Evolutionary conservation across 2,329 filamentous ascomycete species (phyloP).

Genomic region (Simplicillium sp.): DNA sequence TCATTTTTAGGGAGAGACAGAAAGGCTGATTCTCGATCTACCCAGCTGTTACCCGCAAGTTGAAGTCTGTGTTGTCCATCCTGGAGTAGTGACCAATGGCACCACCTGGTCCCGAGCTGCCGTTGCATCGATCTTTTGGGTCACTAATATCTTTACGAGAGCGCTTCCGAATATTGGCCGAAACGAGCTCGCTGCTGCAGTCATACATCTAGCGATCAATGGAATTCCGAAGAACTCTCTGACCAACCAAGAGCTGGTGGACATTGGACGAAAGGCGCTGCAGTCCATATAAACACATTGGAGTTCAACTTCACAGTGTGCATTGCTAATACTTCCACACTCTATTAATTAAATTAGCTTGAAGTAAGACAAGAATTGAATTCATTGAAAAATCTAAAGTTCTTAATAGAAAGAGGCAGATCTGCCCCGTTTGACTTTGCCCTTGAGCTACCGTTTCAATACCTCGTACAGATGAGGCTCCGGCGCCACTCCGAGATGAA

Average conservation of each 20-base stretch:
- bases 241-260: slow-evolving; percentile 3
- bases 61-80: slow-evolving; percentile 1
- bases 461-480: too few relatives aligned
- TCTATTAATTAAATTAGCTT: too few relatives aligned
- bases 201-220: neutral
- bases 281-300: neutral
- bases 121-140: neutral
- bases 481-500: too few relatives aligned
- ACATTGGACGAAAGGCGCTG: slow-evolving; percentile 2
- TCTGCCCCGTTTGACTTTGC: too few relatives aligned
- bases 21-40: slow-evolving; percentile 1
- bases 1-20: slow-evolving; percentile 2
- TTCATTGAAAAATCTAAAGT: too few relatives aligned
- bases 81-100: slow-evolving; percentile 1
- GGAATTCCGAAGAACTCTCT: neutral
- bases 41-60: neutral
- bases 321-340: too few relatives aligned
- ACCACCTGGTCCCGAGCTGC: neutral
- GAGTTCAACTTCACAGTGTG: too few relatives aligned
- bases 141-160: slow-evolving; percentile 3
- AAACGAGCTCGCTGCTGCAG: slow-evolving; percentile 1
- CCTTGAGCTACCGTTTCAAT: too few relatives aligned
- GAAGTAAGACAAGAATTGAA: too few relatives aligned
- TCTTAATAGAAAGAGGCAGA: too few relatives aligned
- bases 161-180: slow-evolving; percentile 2